Evolutionary conservation across 192 early-diverging fungal species (phyloP).

Genomic region (Ramicandelaber brevisporus): DNA sequence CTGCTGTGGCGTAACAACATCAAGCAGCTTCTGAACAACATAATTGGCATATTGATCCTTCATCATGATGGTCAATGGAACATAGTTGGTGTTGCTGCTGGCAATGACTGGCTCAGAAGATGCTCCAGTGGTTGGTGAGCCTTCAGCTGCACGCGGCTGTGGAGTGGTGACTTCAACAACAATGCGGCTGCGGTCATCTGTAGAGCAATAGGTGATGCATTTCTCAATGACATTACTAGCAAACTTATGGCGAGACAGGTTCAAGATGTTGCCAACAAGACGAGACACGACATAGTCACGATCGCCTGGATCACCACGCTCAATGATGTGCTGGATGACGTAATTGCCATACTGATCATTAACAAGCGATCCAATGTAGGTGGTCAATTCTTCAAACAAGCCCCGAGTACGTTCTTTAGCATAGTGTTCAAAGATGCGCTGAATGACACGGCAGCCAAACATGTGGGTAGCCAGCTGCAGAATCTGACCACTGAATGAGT

Average conservation of each 20-base stretch:
- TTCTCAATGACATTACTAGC: conserved; percentile 97
- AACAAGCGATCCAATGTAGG: conserved; percentile 71
- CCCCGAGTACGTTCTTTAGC: conserved; percentile 59
- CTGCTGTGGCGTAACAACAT: conserved; percentile 85
- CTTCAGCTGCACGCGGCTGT: conserved; percentile 53
- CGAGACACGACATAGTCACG: conserved; percentile 69
- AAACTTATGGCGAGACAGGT: conserved; percentile 97
- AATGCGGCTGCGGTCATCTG: conserved; percentile 55
- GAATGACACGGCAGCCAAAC: conserved; percentile 96
- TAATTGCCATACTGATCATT: conserved; percentile 99
- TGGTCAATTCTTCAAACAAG: conserved; percentile 83
- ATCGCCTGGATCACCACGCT: conserved; percentile 71
- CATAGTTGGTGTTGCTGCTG: conserved; percentile 47
- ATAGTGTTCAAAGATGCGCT: conserved; percentile 99
- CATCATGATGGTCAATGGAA: conserved; percentile 86
- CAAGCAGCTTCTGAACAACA: conserved; percentile 98
- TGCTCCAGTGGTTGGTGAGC: conserved; percentile 5
- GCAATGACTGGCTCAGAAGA: conserved; percentile 1
- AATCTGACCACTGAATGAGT: conserved; percentile 91
- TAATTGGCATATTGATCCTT: conserved; percentile 99
- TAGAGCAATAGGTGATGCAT: conserved; percentile 82
- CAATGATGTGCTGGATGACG: conserved; percentile 95
- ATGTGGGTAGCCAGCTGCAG: conserved; percentile 91
- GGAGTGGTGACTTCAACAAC: conserved; percentile 83
- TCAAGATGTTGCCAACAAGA: conserved; percentile 74